Conservation (phyloP, 1,139 yeast genomes). For the Suhomyces anneliseae region DNA sequence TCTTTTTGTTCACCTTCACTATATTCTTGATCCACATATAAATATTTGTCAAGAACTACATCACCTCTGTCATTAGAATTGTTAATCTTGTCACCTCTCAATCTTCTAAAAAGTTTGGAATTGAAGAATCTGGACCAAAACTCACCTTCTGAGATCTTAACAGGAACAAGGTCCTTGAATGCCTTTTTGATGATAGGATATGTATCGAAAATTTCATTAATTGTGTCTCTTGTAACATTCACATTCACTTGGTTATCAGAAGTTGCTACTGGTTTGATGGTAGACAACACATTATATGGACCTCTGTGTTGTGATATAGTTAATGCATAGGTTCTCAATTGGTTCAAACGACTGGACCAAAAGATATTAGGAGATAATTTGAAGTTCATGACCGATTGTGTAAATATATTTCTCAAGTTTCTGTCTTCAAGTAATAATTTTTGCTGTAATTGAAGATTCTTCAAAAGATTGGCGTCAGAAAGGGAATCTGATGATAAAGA, state of each 20-base stretch:
- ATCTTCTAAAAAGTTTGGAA: slow-evolving; percentile 79
- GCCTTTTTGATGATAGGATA: slow-evolving; percentile 93
- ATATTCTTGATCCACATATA: slow-evolving; percentile 54
- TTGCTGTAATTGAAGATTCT: slow-evolving; percentile 78
- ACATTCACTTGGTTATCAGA: slow-evolving; percentile 91
- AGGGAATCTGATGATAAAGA: slow-evolving; percentile 23
- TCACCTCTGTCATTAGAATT: slow-evolving; percentile 80
- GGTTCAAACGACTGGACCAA: slow-evolving; percentile 83
- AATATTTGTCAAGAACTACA: slow-evolving; percentile 77
- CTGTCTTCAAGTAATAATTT: slow-evolving; percentile 69
- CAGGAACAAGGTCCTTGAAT: slow-evolving; percentile 84
- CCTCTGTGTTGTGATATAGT: slow-evolving; percentile 85
- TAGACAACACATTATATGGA: slow-evolving; percentile 88
- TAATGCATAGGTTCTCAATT: slow-evolving; percentile 81
- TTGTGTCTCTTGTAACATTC: slow-evolving; percentile 85
- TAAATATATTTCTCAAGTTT: slow-evolving; percentile 70
- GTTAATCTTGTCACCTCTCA: slow-evolving; percentile 82
- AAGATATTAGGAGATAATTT: slow-evolving; percentile 79
- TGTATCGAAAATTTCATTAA: slow-evolving; percentile 86
- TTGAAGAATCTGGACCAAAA: slow-evolving; percentile 98
- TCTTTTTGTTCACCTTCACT: slow-evolving; percentile 31
- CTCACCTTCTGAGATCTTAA: slow-evolving; percentile 77
- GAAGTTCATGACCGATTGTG: slow-evolving; percentile 82
- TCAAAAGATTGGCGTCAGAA: slow-evolving; percentile 48
- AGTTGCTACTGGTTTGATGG: slow-evolving; percentile 89